phyloP scores from a whole-genome alignment of 2,329 filamentous ascomycete species.

The Exophiala sideris region DNA sequence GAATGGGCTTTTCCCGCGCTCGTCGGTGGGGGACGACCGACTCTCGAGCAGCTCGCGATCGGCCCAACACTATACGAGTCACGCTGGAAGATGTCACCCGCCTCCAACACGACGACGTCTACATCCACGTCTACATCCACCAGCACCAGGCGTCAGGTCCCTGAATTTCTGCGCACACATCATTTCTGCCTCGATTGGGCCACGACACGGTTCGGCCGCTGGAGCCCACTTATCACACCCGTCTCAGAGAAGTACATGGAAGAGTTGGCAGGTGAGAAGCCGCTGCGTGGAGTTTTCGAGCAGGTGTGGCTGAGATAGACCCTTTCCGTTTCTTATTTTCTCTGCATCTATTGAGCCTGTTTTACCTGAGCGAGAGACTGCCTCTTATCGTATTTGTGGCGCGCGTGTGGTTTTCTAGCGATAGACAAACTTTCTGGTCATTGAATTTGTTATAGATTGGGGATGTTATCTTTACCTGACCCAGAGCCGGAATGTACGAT shows the following conservation, averaged over 20 bases:
- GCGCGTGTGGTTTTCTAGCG: too few species aligned
- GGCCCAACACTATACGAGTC: constrained; percentile 29
- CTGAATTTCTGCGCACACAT: constrained; percentile 28
- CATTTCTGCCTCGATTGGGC: constrained; percentile 29
- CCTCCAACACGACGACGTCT: not conserved
- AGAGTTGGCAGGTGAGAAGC: constrained; percentile 23
- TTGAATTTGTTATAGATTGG: too few species aligned
- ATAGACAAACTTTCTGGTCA: too few species aligned
- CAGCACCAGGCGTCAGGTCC: constrained; percentile 7
- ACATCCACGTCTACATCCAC: not conserved
- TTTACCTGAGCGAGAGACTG: too few species aligned
- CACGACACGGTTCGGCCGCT: constrained; percentile 28
- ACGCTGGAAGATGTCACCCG: constrained; percentile 20
- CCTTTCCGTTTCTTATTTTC: not conserved
- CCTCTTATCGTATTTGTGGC: too few species aligned
- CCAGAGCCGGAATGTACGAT: too few species aligned
- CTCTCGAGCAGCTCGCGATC: constrained; percentile 26
- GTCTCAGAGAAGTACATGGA: constrained; percentile 28
- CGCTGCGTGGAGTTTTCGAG: constrained; percentile 27
- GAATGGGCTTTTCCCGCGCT: constrained; percentile 27
- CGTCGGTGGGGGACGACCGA: constrained; percentile 15
- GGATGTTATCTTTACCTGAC: too few species aligned
- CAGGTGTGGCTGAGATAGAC: constrained; percentile 28
- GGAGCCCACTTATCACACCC: constrained; percentile 26
- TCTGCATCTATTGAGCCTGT: not conserved